phyloP scores from a whole-genome alignment of 1,284 basidiomycete species.

The Peniophora sp. region DNA sequence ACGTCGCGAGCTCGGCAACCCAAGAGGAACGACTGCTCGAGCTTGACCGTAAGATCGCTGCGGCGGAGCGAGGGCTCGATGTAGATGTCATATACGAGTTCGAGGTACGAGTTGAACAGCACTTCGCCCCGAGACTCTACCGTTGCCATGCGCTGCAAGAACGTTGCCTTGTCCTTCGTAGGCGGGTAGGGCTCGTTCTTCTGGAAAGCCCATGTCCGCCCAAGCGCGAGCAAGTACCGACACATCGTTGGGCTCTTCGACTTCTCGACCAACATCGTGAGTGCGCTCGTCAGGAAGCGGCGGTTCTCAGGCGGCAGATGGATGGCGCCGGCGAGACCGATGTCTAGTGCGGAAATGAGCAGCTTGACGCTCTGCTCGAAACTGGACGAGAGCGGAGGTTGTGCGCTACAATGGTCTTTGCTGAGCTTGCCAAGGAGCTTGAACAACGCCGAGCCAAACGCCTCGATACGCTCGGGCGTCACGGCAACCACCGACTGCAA shows the following conservation, averaged over 20 bases:
- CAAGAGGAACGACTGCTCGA: conserved; percentile 91
- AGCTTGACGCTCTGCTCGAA: conserved; percentile 58
- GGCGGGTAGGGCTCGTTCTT: conserved; percentile 82
- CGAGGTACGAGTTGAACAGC: conserved; percentile 81
- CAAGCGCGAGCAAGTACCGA: conserved; percentile 81
- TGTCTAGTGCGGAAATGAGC: conserved; percentile 62
- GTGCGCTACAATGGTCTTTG: conserved; percentile 71
- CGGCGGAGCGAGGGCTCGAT: conserved; percentile 79
- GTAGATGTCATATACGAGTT: conserved; percentile 93
- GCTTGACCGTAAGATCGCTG: conserved; percentile 88
- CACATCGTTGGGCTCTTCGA: conserved; percentile 82
- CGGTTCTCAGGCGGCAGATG: conserved; percentile 61
- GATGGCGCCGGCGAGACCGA: conserved; percentile 58
- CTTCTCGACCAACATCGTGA: conserved; percentile 85
- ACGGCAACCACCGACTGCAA: conserved; percentile 82
- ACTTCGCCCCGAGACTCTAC: conserved; percentile 76
- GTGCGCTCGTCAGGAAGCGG: conserved; percentile 64
- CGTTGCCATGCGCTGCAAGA: conserved; percentile 86
- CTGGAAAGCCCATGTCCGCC: conserved; percentile 85
- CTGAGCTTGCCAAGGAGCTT: conserved; percentile 83
- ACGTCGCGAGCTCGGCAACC: conserved; percentile 86
- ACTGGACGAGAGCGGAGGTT: conserved; percentile 30
- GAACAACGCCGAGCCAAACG: conserved; percentile 71
- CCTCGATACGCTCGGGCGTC: conserved; percentile 80
- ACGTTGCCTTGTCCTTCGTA: conserved; percentile 91